These are phyloP conservation scores for Solanum tacnaense DNA, from an alignment of 257 asterid genomes.

Conservation along the genomic window DNA sequence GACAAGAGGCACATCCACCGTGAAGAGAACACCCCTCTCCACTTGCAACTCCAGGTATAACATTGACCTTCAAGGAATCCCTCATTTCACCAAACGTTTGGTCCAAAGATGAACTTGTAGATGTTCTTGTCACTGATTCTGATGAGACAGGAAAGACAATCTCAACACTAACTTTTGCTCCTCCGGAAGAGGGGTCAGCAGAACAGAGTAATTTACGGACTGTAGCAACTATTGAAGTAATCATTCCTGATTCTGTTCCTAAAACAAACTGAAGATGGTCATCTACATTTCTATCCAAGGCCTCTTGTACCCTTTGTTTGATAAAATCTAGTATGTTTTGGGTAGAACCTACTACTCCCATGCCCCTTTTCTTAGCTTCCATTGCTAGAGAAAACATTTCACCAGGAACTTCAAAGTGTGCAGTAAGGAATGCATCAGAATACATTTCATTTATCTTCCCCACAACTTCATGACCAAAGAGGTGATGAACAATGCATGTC, in stretches of 20 bases:
- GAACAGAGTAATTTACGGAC: slow-evolving; percentile 55
- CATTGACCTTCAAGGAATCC: slow-evolving; percentile 25
- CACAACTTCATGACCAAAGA: slow-evolving; percentile 88
- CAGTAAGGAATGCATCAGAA: slow-evolving; percentile 84
- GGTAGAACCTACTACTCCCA: slow-evolving; percentile 98
- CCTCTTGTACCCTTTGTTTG: slow-evolving; percentile 61
- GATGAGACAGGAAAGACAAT: slow-evolving; percentile 92
- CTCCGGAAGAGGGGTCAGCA: slow-evolving; percentile 10
- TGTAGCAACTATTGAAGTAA: slow-evolving; percentile 80
- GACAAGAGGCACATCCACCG: slow-evolving; percentile 99
- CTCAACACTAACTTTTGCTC: slow-evolving; percentile 68
- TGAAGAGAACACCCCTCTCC: slow-evolving; percentile 99
- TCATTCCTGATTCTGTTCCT: slow-evolving; percentile 98
- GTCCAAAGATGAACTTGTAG: slow-evolving; percentile 22
- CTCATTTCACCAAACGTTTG: slow-evolving; percentile 16
- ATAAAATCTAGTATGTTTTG: slow-evolving; percentile 82
- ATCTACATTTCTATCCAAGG: slow-evolving; percentile 59
- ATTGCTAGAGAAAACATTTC: slow-evolving; percentile 92
- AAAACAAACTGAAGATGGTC: slow-evolving; percentile 93
- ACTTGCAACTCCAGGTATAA: slow-evolving; percentile 84
- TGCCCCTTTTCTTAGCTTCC: slow-evolving; percentile 90
- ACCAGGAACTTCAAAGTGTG: slow-evolving; percentile 97
- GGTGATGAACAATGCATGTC: slow-evolving; percentile 95
- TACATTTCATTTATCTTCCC: slow-evolving; percentile 74
- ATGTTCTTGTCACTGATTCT: slow-evolving; percentile 59